These are phyloP conservation scores for Hirsutella rhossiliensis DNA, from an alignment of 2,329 filamentous ascomycete genomes.

Conservation along the genomic window DNA sequence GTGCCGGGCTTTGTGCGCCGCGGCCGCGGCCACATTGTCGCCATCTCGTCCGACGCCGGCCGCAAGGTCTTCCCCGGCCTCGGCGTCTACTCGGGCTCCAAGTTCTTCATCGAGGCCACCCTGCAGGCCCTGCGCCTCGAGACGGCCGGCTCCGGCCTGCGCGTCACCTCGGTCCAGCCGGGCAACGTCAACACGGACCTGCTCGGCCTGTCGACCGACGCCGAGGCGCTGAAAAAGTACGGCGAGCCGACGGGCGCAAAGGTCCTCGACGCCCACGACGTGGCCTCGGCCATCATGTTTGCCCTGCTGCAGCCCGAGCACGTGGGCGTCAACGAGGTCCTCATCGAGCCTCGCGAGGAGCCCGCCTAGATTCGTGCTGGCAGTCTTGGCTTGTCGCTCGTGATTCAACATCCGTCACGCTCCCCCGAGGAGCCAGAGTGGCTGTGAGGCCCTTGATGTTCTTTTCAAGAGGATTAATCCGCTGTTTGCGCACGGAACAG, in stretches of 20 bases:
- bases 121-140: conserved; percentile 65
- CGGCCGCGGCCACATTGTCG: conserved; percentile 60
- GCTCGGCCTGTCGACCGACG: conserved; percentile 61
- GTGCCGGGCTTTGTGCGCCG: conserved; percentile 62
- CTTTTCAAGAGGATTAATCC: not conserved
- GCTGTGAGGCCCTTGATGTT: too few relatives aligned
- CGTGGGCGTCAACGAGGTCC: conserved; percentile 67
- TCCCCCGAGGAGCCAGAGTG: too few relatives aligned
- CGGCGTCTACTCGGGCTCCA: conserved; percentile 71
- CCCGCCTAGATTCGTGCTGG: conserved; percentile 41
- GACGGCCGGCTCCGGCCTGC: conserved; percentile 59
- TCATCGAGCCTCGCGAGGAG: conserved; percentile 69
- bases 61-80: conserved; percentile 73
- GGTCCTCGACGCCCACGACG: conserved; percentile 61
- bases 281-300: conserved; percentile 61
- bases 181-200: conserved; percentile 67
- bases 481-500: too few relatives aligned
- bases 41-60: conserved; percentile 72
- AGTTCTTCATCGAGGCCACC: conserved; percentile 77
- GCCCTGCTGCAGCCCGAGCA: conserved; percentile 63
- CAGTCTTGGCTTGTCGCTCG: conserved; percentile 15
- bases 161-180: conserved; percentile 65
- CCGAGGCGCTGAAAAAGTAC: conserved; percentile 67
- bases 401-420: conserved; percentile 7
- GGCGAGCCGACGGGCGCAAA: conserved; percentile 64